A percentile compares a stretch with the other conserved stretches of the same genome.
Evolutionary conservation across 1,284 basidiomycete species (phyloP).

Genomic region (Ganoderma resinaceum): DNA sequence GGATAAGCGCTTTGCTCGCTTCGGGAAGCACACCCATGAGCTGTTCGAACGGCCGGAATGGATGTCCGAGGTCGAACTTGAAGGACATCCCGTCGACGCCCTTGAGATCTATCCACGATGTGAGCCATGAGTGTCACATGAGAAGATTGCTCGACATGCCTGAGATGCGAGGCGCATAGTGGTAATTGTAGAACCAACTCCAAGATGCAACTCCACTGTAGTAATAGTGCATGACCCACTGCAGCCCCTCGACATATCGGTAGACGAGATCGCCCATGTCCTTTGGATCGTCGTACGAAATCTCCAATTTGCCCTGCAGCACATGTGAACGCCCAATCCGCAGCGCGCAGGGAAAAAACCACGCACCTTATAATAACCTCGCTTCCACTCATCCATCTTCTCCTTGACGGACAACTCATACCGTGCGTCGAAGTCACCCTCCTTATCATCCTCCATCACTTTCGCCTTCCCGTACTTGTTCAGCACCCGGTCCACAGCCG

Average conservation of each 20-base stretch:
- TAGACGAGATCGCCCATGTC: conserved; percentile 75
- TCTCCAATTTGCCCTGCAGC: conserved; percentile 80
- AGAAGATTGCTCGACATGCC: conserved; percentile 52
- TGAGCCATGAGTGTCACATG: conserved; percentile 5
- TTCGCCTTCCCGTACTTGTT: conserved; percentile 89
- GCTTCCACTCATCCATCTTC: conserved; percentile 95
- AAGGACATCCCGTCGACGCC: conserved; percentile 84
- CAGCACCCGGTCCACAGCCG: conserved; percentile 85
- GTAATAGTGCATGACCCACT: conserved; percentile 99
- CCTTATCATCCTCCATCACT: conserved; percentile 71
- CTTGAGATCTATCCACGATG: conserved; percentile 67
- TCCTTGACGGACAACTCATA: conserved; percentile 77
- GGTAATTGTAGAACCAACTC: conserved; percentile 99
- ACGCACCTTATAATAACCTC: conserved; percentile 85
- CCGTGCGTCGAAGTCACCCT: conserved; percentile 79
- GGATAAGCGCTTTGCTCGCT: conserved; percentile 90
- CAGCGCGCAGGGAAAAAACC: background rate
- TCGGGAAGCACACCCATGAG: conserved; percentile 97
- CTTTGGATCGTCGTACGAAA: conserved; percentile 75
- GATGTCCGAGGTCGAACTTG: conserved; percentile 85
- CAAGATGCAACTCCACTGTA: conserved; percentile 97
- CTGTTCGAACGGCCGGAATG: conserved; percentile 96
- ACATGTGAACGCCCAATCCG: conserved; percentile 9
- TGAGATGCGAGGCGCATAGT: conserved; percentile 95
- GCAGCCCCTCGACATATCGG: conserved; percentile 92